Percentiles rank a stretch among this genome's conserved stretches.
phyloP scores from a whole-genome alignment of 805 yeast genomes.

The Pichia deserticola region DNA sequence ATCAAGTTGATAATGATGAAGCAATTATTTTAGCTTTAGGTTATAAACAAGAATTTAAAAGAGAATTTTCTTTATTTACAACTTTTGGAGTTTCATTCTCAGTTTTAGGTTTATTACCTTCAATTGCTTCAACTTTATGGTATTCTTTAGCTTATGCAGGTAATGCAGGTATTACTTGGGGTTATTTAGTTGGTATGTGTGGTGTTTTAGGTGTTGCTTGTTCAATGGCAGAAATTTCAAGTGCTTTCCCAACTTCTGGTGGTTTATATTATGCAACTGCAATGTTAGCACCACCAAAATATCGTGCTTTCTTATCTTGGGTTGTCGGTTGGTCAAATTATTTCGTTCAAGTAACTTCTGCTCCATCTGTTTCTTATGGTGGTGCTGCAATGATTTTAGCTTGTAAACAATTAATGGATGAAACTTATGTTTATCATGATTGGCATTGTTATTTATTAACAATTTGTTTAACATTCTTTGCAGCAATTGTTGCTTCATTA shows the following conservation, averaged over 20 bases:
- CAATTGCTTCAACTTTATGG: slow-evolving; percentile 56
- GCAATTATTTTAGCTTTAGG: slow-evolving; percentile 52
- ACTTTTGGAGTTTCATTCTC: slow-evolving; percentile 59
- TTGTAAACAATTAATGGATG: slow-evolving; percentile 35
- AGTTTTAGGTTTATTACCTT: slow-evolving; percentile 57
- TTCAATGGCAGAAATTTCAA: slow-evolving; percentile 57
- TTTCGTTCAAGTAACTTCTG: slow-evolving; percentile 55
- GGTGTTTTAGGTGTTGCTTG: slow-evolving; percentile 53
- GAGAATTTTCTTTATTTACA: slow-evolving; percentile 51
- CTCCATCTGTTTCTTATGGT: slow-evolving; percentile 53
- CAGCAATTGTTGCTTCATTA: slow-evolving; percentile 40
- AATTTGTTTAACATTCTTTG: slow-evolving; percentile 41
- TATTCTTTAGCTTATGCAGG: slow-evolving; percentile 57
- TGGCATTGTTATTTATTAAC: slow-evolving; percentile 48
- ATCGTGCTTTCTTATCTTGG: slow-evolving; percentile 52
- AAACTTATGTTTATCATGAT: slow-evolving; percentile 33
- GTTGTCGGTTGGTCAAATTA: slow-evolving; percentile 58
- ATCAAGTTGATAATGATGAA: slow-evolving; percentile 41
- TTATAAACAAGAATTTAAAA: slow-evolving; percentile 56
- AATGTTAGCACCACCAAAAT: slow-evolving; percentile 49
- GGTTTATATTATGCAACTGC: slow-evolving; percentile 66
- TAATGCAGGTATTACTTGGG: slow-evolving; percentile 59
- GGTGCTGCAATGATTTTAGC: slow-evolving; percentile 53
- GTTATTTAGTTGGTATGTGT: slow-evolving; percentile 46
- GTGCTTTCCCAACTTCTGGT: slow-evolving; percentile 60